A percentile compares a stretch with the other conserved stretches of the same genome.
phyloP scores from a whole-genome alignment of 139 green algal genomes.

The Micromonas pusilla region DNA sequence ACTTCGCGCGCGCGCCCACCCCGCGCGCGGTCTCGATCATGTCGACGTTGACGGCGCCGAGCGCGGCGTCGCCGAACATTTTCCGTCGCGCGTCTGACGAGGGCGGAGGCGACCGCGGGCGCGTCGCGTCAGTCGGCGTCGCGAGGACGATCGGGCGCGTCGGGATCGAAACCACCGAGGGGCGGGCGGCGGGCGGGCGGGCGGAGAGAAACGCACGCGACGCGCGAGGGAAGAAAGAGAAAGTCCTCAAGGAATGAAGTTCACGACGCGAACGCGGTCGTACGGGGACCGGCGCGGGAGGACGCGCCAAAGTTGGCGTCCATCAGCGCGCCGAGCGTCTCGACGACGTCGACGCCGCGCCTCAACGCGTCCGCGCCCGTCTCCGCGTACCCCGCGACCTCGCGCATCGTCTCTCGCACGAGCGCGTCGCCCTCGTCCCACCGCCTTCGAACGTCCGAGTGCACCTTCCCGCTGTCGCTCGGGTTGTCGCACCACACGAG shows the following conservation, averaged over 20 bases:
- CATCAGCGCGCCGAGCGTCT: not conserved
- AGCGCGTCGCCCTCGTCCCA: constrained; percentile 61
- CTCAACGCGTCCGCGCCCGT: not conserved
- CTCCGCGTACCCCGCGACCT: constrained; percentile 51
- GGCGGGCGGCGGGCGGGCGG: too few species aligned
- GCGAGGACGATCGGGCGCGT: too few species aligned
- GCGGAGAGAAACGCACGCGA: too few species aligned
- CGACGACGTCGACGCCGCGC: not conserved
- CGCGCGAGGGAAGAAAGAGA: too few species aligned
- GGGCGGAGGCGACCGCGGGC: too few species aligned
- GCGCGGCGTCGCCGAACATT: constrained; percentile 60
- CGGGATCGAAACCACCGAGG: too few species aligned
- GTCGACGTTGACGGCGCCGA: constrained; percentile 60
- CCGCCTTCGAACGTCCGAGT: constrained; percentile 55
- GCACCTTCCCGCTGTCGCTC: constrained; percentile 62
- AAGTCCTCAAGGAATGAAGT: too few species aligned
- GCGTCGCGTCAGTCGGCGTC: too few species aligned
- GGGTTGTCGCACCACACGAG: constrained; percentile 58
- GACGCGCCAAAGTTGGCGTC: constrained; percentile 36
- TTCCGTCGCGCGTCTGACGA: not conserved
- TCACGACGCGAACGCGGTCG: too few species aligned
- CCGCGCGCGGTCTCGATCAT: constrained; percentile 66
- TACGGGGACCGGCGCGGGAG: too few species aligned
- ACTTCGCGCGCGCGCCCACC: constrained; percentile 68
- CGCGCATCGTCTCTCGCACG: constrained; percentile 49